phyloP scores from a whole-genome alignment of 805 yeast genomes.

The Candida lessepsii region DNA sequence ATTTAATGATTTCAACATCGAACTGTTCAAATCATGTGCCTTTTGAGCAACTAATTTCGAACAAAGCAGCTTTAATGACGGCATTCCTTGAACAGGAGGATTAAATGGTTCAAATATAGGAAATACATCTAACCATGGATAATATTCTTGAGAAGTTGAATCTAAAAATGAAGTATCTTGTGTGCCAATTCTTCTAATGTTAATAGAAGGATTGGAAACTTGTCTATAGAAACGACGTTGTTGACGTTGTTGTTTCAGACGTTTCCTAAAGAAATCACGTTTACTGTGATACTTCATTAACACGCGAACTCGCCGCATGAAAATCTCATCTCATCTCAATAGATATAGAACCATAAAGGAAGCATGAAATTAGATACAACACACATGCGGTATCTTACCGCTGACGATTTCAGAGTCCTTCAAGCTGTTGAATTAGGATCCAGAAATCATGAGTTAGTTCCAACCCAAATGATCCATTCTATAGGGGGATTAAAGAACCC shows the following conservation, averaged over 20 bases:
- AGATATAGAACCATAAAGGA: constrained; percentile 12
- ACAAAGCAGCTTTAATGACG: constrained; percentile 23
- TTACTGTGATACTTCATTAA: background rate
- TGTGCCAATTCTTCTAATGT: constrained; percentile 10
- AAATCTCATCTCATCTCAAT: constrained; percentile 11
- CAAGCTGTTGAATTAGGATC: constrained; percentile 91
- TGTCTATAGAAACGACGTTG: constrained; percentile 1
- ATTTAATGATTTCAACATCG: constrained; percentile 23
- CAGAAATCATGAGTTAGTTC: constrained; percentile 91
- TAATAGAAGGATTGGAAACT: background rate
- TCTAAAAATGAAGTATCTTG: constrained; percentile 15
- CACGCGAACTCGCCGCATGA: constrained; percentile 5
- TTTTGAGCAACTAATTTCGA: constrained; percentile 29
- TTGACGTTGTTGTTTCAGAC: constrained; percentile 8
- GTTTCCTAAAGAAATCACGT: no score
- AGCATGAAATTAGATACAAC: constrained; percentile 95
- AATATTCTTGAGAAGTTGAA: constrained; percentile 14
- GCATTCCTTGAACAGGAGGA: constrained; percentile 4
- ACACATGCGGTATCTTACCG: constrained; percentile 88
- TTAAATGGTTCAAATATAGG: constrained; percentile 10
- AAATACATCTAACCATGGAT: constrained; percentile 15
- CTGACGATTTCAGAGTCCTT: constrained; percentile 86
- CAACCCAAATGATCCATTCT: constrained; percentile 78
- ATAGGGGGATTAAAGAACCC: constrained; percentile 74
- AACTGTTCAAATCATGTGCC: constrained; percentile 20